These are phyloP conservation scores for Trichosporon faecale DNA, from an alignment of 1,284 basidiomycete genomes.

Conservation along the genomic window DNA sequence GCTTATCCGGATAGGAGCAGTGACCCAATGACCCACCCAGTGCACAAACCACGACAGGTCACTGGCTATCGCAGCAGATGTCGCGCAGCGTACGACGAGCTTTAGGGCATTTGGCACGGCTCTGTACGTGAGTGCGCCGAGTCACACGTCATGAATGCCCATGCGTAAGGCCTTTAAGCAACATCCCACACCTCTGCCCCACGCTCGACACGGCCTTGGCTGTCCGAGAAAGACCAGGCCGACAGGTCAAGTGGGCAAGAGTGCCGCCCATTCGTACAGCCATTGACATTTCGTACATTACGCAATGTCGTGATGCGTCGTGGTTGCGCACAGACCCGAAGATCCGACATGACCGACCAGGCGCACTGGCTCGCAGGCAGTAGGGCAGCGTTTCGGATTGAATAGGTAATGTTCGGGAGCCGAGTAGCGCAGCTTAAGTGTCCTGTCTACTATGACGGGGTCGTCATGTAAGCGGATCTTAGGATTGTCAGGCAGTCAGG, in stretches of 20 bases:
- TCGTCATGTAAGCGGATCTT: not conserved
- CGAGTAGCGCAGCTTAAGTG: not conserved
- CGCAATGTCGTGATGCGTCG: not conserved
- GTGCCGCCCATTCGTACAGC: not conserved
- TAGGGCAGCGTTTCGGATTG: not conserved
- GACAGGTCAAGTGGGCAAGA: not conserved
- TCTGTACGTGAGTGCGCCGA: not conserved
- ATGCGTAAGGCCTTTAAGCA: not conserved
- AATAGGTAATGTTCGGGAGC: slow-evolving; percentile 3
- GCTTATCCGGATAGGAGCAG: not conserved
- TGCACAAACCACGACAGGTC: not conserved
- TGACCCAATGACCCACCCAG: not conserved
- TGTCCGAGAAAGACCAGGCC: not conserved
- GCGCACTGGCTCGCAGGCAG: not conserved
- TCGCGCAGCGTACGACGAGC: not conserved
- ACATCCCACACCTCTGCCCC: not conserved
- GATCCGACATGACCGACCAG: not conserved
- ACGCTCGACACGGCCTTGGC: not conserved
- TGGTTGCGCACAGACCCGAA: not conserved
- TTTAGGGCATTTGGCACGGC: not conserved
- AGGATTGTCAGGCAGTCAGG: not conserved
- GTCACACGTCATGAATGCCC: not conserved
- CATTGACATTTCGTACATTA: not conserved
- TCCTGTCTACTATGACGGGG: not conserved
- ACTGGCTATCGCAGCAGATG: not conserved